phyloP scores from a whole-genome alignment of 805 yeast species.

The Kluyveromyces lactis region DNA sequence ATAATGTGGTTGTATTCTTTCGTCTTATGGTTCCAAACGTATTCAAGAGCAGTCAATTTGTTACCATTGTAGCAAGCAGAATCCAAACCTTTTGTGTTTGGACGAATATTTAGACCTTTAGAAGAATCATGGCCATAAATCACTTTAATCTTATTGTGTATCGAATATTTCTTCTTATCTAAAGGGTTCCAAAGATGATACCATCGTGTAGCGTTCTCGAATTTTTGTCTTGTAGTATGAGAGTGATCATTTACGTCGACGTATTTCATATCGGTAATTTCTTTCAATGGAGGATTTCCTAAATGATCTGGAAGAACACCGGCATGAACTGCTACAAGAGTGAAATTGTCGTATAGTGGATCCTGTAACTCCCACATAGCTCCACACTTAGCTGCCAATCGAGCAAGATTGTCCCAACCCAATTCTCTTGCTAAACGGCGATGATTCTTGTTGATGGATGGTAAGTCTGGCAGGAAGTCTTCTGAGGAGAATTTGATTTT shows the following conservation, averaged over 20 bases:
- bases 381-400: conserved; percentile 17
- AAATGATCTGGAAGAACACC: conserved; percentile 62
- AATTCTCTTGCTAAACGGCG: conserved; percentile 14
- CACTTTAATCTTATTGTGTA: conserved; percentile 34
- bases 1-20: conserved; percentile 7
- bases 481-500: conserved; percentile 15
- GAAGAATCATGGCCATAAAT: conserved; percentile 88
- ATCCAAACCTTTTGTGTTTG: conserved; percentile 74
- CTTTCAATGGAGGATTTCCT: conserved; percentile 46
- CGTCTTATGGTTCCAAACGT: conserved; percentile 8
- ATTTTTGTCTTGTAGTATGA: conserved; percentile 22
- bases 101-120: conserved; percentile 57
- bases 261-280: conserved; percentile 61
- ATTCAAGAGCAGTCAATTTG: conserved; percentile 47
- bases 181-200: conserved; percentile 43
- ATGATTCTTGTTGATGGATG: conserved; percentile 16
- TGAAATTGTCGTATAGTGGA: conserved; percentile 9
- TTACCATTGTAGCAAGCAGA: conserved; percentile 76
- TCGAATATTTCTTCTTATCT: conserved; percentile 9
- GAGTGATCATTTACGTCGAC: conserved; percentile 58
- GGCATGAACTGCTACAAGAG: conserved; percentile 69
- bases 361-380: conserved; percentile 13
- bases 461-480: conserved; percentile 11
- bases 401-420: conserved; percentile 13
- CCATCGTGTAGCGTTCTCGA: conserved; percentile 40